Conservation (phyloP, 495 filamentous ascomycete species). For the Penicillium flavigenum region DNA sequence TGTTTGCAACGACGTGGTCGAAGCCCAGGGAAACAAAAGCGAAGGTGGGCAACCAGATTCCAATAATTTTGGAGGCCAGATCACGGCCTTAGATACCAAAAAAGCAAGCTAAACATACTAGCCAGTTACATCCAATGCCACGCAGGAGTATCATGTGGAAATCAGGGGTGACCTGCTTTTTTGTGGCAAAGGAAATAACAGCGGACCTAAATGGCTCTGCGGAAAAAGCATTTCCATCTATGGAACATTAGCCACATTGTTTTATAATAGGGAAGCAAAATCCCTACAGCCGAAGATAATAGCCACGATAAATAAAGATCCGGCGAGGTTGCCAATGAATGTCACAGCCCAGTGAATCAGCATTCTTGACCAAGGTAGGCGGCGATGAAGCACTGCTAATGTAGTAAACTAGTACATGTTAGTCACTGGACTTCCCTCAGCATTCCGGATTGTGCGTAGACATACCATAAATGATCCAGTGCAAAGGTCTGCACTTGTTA, state of each 20-base stretch:
- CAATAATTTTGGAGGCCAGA: slow-evolving; percentile 54
- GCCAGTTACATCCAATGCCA: slow-evolving; percentile 64
- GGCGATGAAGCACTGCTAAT: slow-evolving; percentile 53
- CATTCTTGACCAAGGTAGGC: slow-evolving; percentile 50
- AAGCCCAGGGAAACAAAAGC: slow-evolving; percentile 59
- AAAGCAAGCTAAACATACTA: slow-evolving; percentile 60
- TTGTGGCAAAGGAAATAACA: slow-evolving; percentile 51
- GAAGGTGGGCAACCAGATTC: slow-evolving; percentile 65
- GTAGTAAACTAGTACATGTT: slow-evolving; percentile 47
- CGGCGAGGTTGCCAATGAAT: slow-evolving; percentile 60
- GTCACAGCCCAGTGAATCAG: slow-evolving; percentile 55
- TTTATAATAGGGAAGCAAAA: neutral
- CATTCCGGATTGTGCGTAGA: neutral
- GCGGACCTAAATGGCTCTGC: slow-evolving; percentile 49
- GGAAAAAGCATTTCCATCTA: slow-evolving; percentile 58
- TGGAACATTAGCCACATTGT: neutral
- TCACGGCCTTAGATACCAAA: slow-evolving; percentile 57
- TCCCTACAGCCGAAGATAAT: slow-evolving; percentile 58
- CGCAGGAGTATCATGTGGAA: slow-evolving; percentile 62
- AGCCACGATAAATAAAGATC: slow-evolving; percentile 57
- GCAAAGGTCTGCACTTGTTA: slow-evolving; percentile 60
- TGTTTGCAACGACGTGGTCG: slow-evolving; percentile 65
- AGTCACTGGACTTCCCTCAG: neutral
- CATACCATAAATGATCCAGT: slow-evolving; percentile 59
- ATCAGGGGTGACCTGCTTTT: slow-evolving; percentile 55